Evolutionary conservation across 2,329 filamentous ascomycete species (phyloP), one percentile per base, ranked within the genome.

Genomic region (Colletotrichum musicola): DNA sequence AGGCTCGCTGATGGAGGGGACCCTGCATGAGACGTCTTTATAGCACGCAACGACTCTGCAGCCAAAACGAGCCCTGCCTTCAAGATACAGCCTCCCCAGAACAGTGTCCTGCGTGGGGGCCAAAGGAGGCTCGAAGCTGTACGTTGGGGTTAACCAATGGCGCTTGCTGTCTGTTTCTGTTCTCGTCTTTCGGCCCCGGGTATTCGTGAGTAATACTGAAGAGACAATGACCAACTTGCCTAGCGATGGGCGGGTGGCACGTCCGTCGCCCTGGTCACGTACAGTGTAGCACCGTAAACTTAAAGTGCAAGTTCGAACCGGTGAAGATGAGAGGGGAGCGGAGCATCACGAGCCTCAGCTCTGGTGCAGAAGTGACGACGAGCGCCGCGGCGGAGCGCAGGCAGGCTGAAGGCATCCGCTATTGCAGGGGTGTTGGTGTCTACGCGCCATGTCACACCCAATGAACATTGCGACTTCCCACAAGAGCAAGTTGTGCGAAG

Each of bases 21-120:
- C 18, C 49, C 50, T 62, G 63, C 40, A 62, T 49, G 44, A 49
- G 27, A 56, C 38, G 64, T 46, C 64, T 57, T 64, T 67, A 67
- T 67, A 67, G 4, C 18, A 13, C 35, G 18, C 44, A 51, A 25
- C 5, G 40, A 50, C 57, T 60, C 30, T 60, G 46, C 57, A 16
- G 25, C n/a, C 46, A 60, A 42, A 20, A 13, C 44, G 44, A 18
- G 54, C 20, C 25, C 30, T 35, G 30, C 25, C 20, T n/a, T 16
- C n/a, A 13, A 16, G 22, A 51, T 44, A 53, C 13, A 18, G 16
- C 38, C n/a, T 18, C 30, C 27, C 30, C n/a, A 38, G 25, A 51
- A 14, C 20, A 27, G 18, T 10, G 18, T 56, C 20, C 27, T 18
- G 30, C 25, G 18, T 46, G 49, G 56, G 4, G 57, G 53, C 64